Base-by-base conservation (phyloP, 2,329 filamentous ascomycete genomes). In the Ophiobolus disseminans region DNA sequence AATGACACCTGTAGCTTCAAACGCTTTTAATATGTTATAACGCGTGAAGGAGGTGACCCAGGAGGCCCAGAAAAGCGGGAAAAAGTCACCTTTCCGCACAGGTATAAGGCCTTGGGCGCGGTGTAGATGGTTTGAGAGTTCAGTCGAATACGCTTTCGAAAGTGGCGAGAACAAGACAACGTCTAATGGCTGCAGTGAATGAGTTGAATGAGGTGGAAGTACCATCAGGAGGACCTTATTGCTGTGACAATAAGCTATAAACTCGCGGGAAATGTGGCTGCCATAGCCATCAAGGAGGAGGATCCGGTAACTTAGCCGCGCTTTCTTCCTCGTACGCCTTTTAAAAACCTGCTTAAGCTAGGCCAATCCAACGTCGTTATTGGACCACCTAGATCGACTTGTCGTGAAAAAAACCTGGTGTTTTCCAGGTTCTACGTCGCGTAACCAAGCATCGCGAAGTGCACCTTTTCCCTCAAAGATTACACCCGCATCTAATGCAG, bases 261-360 rank as follows among this genome's bases (percentile, higher is more conserved):
- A 60, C 2, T 40, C 36, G 16, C 25, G 41, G 14, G 52, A 46
- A 3, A 58, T 17, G 37, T 56, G 47, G 30, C 48, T 55, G 16
- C 50, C 46, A 43, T 60, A 42, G 35, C 57, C 43, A 20, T 57
- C 39, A 25, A 60, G 16, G 34, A 57, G 53, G n/a, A 58, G 46
- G 26, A 58, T 22, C 9, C 47, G 36, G 11, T 44, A 54, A 11
- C 13, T 36, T 42, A 19, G 13, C 21, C 40, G 32, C 11, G 51
- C 39, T 46, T 54, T 57, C 8, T 11, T 35, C 35, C 53, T 56
- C 2, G 49, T 58, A 26, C 37, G 13, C n/a, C 40, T 45, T 47
- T 58, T 23, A 45, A 60, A 56, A 30, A 53, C 3, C 16, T 37
- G 16, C 10, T 37, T 9, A 48, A 30, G 16, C 45, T 40, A 4